These are phyloP conservation scores for Yarrowia sp. DNA, from an alignment of 805 yeast species.

Conservation along the genomic window DNA sequence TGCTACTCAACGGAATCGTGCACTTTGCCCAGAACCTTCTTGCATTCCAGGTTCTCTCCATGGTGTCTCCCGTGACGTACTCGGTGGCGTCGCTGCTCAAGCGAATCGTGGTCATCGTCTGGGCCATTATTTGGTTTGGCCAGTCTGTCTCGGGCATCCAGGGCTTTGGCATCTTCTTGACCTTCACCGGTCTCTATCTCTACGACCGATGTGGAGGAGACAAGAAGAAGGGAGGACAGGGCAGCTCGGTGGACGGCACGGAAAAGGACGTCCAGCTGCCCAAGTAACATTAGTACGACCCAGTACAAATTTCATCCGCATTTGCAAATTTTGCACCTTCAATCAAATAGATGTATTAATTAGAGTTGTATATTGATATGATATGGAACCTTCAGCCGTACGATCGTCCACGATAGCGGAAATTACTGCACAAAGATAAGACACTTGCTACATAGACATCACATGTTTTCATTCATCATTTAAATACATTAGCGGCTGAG, in stretches of 20 bases:
- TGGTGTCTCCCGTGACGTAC: conserved; percentile 78
- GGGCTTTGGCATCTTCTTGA: conserved; percentile 43
- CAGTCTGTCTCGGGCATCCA: conserved; percentile 41
- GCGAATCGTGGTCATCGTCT: conserved; percentile 76
- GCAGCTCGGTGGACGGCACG: conserved; percentile 17
- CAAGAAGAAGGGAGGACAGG: conserved; percentile 28
- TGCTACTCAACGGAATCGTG: conserved; percentile 64
- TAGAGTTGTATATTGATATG: conserved; percentile 4
- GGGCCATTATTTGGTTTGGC: conserved; percentile 66
- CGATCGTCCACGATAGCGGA: no score
- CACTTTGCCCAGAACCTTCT: conserved; percentile 78
- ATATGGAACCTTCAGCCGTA: no score
- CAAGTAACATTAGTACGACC: conserved; percentile 24
- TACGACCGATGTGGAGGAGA: conserved; percentile 44
- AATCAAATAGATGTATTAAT: not conserved
- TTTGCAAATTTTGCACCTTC: not conserved
- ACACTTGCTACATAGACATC: no score
- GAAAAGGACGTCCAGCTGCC: conserved; percentile 27
- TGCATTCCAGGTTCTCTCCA: conserved; percentile 76
- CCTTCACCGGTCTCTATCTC: conserved; percentile 42
- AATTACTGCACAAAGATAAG: not conserved
- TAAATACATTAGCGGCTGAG: conserved; percentile 18
- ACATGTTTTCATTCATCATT: not conserved
- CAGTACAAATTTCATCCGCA: not conserved
- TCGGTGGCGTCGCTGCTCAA: conserved; percentile 85